Percentiles rank a stretch among this genome's conserved stretches.
These are phyloP conservation scores for Takashimella tepidaria DNA, from an alignment of 1,284 basidiomycete genomes.

Conservation along the genomic window DNA sequence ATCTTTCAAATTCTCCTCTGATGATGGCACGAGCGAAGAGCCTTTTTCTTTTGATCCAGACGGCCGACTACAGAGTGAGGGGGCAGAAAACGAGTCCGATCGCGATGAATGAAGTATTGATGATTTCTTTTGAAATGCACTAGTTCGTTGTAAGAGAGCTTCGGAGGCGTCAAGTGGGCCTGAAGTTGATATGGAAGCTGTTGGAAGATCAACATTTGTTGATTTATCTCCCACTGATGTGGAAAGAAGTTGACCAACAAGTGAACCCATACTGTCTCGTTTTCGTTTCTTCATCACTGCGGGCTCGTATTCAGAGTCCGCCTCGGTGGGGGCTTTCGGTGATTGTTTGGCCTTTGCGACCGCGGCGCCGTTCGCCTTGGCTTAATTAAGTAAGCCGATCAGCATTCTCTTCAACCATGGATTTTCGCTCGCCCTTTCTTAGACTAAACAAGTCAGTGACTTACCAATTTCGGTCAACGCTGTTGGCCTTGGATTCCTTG, in stretches of 20 bases:
- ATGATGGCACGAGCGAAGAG: background rate
- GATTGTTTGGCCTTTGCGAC: too few relatives aligned
- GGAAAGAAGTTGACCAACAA: slow-evolving; percentile 38
- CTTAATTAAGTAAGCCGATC: too few relatives aligned
- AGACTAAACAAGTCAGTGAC: background rate
- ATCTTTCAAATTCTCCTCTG: background rate
- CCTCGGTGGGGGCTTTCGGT: background rate
- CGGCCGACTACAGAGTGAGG: slow-evolving; percentile 2
- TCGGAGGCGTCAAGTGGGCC: slow-evolving; percentile 1
- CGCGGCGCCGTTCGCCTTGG: too few relatives aligned
- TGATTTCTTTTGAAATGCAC: slow-evolving; percentile 18
- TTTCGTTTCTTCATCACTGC: slow-evolving; percentile 33
- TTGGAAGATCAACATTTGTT: background rate
- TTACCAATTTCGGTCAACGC: slow-evolving; percentile 3
- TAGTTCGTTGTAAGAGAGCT: slow-evolving; percentile 1
- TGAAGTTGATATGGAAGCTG: background rate
- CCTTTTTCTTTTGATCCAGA: too few relatives aligned
- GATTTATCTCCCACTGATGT: slow-evolving; percentile 12
- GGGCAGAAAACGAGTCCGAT: slow-evolving; percentile 20
- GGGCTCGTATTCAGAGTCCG: slow-evolving; percentile 19
- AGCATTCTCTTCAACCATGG: too few relatives aligned
- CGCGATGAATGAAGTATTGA: slow-evolving; percentile 35
- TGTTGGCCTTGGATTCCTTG: slow-evolving; percentile 28
- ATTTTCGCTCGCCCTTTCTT: too few relatives aligned
- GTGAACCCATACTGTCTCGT: slow-evolving; percentile 19